Evolutionary conservation across 1,284 basidiomycete species (phyloP), one percentile per base, ranked within the genome.

Genomic region (Coriolopsis trogii): DNA sequence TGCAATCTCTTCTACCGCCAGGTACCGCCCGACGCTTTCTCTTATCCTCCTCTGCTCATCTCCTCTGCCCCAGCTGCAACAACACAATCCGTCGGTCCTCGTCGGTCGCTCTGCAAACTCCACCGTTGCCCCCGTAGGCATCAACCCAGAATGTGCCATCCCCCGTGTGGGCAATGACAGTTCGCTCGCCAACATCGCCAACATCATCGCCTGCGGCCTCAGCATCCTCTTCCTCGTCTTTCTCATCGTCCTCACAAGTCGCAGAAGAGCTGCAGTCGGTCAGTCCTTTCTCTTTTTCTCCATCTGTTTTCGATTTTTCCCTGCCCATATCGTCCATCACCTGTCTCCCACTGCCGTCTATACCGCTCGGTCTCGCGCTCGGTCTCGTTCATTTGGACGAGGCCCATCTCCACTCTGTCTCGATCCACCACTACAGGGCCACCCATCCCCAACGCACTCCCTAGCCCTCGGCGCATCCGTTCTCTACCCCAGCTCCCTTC

Each of bases 1-100:
- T 87, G 84, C 65, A 87, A 87, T 61, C 80, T 87, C 59, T 87
- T 87, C 68, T 85, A 83, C 64, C 76, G 75, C 55, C 85, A 87
- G 73, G 83, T 67, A 5, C 26, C 28, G 51, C 42, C 40, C 30
- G 3, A 18, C 25, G 43, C 46, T 30, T 24, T 46, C 20, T 41
- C 41, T 23, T 41, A 36, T 20, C 44, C 20, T 34, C 30, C 31
- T 23, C 45, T 31, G 24, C 40, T 23, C 45, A 29, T 39, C 15
- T 12, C 23, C 30, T 31, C 41, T 45, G 39, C 4, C 46, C 50
- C 58, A 79, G 68, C 68, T 80, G 20, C 61, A 72, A 57, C 53
- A 67, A 29, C 62, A 68, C 46, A 55, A 70, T 30, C 40, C 60
- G 4, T 31, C 64, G 6, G 58, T 72, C 34, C 70, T 84, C 46